Evolutionary conservation across 164 flowering plant genomes (phyloP), one percentile per base, ranked within the genome.

Genomic region (Stephania yunnanensis): DNA sequence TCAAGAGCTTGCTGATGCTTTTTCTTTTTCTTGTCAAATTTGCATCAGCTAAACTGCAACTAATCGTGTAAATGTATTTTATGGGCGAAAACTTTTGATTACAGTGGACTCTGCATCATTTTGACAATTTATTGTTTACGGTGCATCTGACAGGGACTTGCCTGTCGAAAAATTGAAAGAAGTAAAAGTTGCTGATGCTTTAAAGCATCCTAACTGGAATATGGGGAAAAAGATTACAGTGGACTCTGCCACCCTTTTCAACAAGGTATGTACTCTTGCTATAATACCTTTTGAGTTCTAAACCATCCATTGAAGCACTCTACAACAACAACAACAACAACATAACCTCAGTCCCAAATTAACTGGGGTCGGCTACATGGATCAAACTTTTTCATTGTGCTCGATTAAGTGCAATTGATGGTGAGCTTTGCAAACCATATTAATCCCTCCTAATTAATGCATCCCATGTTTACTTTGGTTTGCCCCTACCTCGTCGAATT

Each of bases 201-300:
- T 95, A 80, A 95, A 95, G 86, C 99, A 95, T 83, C 99, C 99
- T 0, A 95, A 93, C 85, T 95, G 98, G 97, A 88, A 77, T 78
- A 95, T 95, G 99, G 99, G 99, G 46, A 95, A 90, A 77, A 93
- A 95, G 82, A 93, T 95, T 30, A 95, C 99, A 44, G 98, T 95
- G 29, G 99, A 95, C 83, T 95, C 99, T 48, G 99, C 99, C n/a
- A 95, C 99, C 11, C 93, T 95, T 74, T 95, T 95, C 85, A 93
- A 95, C 52, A 95, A 95, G 97, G 99, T 88, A 72, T 50, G 74
- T 20, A 46, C 58, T 55, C 71, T 73, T 70, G 20, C 53, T 72
- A 25, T 71, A 36, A n/a, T 58, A 52, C 46, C 46, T 66, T 17
- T 7, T 20, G 31, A 0, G 7, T 68, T 70, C 10, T 10, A 64